Base-by-base conservation (phyloP, 2,329 filamentous ascomycete species). In the Aureobasidium zeae region DNA sequence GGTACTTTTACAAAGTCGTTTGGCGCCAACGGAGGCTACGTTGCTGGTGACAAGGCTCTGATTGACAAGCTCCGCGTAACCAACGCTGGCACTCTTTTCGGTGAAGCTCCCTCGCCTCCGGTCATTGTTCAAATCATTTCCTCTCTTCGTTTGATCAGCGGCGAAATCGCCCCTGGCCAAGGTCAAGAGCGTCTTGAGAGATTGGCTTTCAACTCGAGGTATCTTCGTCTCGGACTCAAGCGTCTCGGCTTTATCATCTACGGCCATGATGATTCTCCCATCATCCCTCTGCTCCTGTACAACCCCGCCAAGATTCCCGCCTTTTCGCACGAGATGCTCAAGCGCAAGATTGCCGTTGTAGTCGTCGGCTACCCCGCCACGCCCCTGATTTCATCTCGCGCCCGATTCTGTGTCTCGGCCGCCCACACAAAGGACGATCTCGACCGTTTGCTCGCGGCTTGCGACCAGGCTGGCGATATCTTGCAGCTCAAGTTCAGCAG, bases 291-390 rank as follows among this genome's bases (percentile, higher is more conserved):
- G 53, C 76, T 94, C 58, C 79, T 98, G 20, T 98, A 95, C 73
- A 86, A 96, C 67, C 91, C 91, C n/a, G 91, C 86, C 56, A 98
- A 98, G 70, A 95, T 98, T 73, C 85, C 89, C 4, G 89, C 91
- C 47, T 98, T 98, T 66, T 95, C 87, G 37, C 91, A 94, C 61
- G 91, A 96, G 64, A 96, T 98, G 91, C 77, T 96, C 48, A 86
- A 85, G 68, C 86, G 91, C 59, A 96, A 95, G 66, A 96, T 98
- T 55, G 91, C 89, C 0, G 86, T 96, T 39, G 91, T 98, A 28
- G 86, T 98, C 33, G 91, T 98, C 49, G 91, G 89, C 41, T 98
- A 98, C 61, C 91, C 91, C 5, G 91, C 89, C 7, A 98, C 91
- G 2, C 91, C 91, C 1, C 76, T 98, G 33, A 93, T 96, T 55